A percentile compares a stretch with the other conserved stretches of the same genome.
phyloP scores from a whole-genome alignment of 257 asterid genomes.

The Ophiorrhiza pumila region DNA sequence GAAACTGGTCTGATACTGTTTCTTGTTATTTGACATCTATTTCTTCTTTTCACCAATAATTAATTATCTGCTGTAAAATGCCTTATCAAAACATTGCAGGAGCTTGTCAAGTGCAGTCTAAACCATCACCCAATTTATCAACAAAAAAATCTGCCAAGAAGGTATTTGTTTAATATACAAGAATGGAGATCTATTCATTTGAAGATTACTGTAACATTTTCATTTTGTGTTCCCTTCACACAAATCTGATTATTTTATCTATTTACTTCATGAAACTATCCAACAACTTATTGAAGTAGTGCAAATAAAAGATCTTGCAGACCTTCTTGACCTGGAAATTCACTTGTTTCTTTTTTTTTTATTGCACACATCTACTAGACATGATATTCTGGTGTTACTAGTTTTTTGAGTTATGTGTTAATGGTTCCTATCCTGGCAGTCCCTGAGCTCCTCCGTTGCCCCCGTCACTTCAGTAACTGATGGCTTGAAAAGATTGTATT shows the following conservation, averaged over 20 bases:
- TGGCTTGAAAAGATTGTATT: conserved; percentile 76
- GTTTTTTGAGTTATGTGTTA: not conserved
- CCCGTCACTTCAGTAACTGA: conserved; percentile 81
- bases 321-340: not conserved
- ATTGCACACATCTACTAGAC: not conserved
- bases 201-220: not conserved
- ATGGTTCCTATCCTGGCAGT: conserved; percentile 32
- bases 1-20: conserved; percentile 43
- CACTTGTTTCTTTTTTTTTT: conserved; percentile 9
- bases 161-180: conserved; percentile 27
- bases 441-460: conserved; percentile 40
- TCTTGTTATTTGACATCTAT: not conserved
- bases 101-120: conserved; percentile 33
- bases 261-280: not conserved
- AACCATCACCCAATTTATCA: conserved; percentile 36
- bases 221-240: not conserved
- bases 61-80: not conserved
- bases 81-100: conserved; percentile 35
- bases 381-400: not conserved
- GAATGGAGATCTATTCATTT: not conserved
- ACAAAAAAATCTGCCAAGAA: conserved; percentile 57
- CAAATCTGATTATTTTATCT: not conserved
- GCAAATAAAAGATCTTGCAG: not conserved
- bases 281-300: not conserved
- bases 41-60: not conserved